Percentiles rank a stretch among this genome's conserved stretches.
These are phyloP conservation scores for Penicillium verhagenii DNA, from an alignment of 495 filamentous ascomycete species.

Conservation along the genomic window DNA sequence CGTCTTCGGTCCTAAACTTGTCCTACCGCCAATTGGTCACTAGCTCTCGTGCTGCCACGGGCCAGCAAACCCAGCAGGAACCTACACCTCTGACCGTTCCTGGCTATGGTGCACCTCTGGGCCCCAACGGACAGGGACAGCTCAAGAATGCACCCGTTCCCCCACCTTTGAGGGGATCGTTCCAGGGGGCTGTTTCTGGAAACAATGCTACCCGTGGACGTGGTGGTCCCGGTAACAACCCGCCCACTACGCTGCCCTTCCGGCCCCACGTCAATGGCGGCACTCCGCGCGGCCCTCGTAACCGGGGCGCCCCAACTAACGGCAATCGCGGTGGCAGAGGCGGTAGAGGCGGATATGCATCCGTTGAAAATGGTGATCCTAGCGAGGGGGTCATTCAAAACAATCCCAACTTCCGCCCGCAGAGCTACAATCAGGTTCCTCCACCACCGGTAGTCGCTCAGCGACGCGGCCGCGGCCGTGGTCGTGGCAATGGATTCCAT, in stretches of 20 bases:
- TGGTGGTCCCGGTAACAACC: slow-evolving; percentile 43
- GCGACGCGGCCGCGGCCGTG: slow-evolving; percentile 55
- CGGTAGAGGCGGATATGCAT: slow-evolving; percentile 52
- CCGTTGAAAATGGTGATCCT: slow-evolving; percentile 51
- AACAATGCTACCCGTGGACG: slow-evolving; percentile 35
- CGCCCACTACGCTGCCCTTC: slow-evolving; percentile 33
- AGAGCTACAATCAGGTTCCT: slow-evolving; percentile 71
- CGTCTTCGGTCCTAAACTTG: slow-evolving; percentile 81
- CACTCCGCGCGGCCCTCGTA: slow-evolving; percentile 31
- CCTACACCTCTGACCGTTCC: slow-evolving; percentile 56
- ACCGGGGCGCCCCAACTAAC: slow-evolving; percentile 27
- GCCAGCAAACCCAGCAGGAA: slow-evolving; percentile 50
- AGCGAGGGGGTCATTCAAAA: slow-evolving; percentile 48
- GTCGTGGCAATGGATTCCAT: slow-evolving; percentile 33
- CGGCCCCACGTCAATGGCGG: slow-evolving; percentile 35
- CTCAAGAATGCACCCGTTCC: slow-evolving; percentile 67
- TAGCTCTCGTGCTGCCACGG: slow-evolving; percentile 66
- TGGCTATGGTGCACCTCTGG: slow-evolving; percentile 58
- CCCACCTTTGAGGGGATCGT: slow-evolving; percentile 66
- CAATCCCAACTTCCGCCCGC: slow-evolving; percentile 55
- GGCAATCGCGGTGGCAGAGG: slow-evolving; percentile 25
- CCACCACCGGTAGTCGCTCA: slow-evolving; percentile 70
- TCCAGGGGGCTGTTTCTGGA: slow-evolving; percentile 62
- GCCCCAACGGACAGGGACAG: slow-evolving; percentile 61
- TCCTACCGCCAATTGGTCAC: slow-evolving; percentile 77